phyloP scores from a whole-genome alignment of 441 rosid species.

The Pelargonium cotyledonis region DNA sequence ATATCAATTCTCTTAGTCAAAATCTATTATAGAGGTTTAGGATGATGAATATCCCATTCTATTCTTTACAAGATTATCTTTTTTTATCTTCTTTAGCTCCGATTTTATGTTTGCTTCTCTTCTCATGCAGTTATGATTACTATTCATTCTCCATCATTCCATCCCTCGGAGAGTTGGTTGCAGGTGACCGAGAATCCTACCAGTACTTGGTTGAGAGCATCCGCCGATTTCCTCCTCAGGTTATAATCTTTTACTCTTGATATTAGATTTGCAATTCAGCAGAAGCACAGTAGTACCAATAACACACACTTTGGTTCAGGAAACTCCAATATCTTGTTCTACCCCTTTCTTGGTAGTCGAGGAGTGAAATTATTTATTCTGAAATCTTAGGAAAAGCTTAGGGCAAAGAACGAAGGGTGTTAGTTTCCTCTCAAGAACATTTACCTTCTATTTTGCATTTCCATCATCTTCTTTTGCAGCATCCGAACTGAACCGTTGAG shows the following conservation, averaged over 20 bases:
- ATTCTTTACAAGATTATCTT: background rate
- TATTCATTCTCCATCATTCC: conserved; percentile 84
- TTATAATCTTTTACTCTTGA: conserved; percentile 13
- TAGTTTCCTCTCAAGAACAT: no score
- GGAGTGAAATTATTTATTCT: background rate
- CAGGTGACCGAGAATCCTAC: conserved; percentile 74
- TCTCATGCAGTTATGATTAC: conserved; percentile 59
- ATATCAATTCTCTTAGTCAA: background rate
- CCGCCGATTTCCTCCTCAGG: conserved; percentile 84
- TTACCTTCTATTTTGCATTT: no score
- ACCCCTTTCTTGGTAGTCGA: no score
- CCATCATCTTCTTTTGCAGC: no score
- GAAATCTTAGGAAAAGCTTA: background rate
- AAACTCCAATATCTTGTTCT: background rate
- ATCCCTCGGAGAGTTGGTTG: conserved; percentile 65
- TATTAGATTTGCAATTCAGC: background rate
- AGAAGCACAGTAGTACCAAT: background rate
- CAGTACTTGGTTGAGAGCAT: conserved; percentile 90
- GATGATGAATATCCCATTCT: background rate
- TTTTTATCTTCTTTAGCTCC: background rate
- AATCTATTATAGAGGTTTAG: background rate
- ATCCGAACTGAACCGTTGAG: no score
- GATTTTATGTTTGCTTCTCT: background rate
- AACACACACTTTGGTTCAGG: background rate
- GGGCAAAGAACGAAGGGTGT: background rate